These are phyloP conservation scores for Clathrospora elynae DNA, from an alignment of 2,329 filamentous ascomycete species.

Conservation along the genomic window DNA sequence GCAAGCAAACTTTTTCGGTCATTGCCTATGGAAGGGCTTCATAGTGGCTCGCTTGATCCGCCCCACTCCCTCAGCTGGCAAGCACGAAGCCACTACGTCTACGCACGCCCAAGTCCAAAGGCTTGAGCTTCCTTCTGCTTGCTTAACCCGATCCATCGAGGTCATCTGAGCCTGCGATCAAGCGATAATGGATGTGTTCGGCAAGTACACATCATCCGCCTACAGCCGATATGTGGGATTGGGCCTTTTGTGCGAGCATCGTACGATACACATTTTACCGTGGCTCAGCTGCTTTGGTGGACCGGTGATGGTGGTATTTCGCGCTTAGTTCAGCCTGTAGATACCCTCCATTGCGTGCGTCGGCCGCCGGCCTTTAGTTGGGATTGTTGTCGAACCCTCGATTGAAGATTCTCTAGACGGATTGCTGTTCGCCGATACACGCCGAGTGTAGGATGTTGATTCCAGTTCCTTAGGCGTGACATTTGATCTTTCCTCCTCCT, in stretches of 20 bases:
- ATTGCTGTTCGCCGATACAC: slow-evolving; percentile 32
- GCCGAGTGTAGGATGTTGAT: slow-evolving; percentile 32
- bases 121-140: no score
- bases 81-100: no score
- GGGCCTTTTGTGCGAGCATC: slow-evolving; percentile 3
- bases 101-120: no score
- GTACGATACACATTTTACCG: background rate
- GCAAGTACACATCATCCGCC: background rate
- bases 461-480: slow-evolving; percentile 5
- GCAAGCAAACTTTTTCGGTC: no score
- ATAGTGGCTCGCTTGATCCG: no score
- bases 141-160: no score
- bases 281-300: slow-evolving; percentile 1
- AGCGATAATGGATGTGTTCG: slow-evolving; percentile 4
- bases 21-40: no score
- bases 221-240: background rate
- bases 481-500: slow-evolving; percentile 11
- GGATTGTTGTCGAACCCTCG: slow-evolving; percentile 35
- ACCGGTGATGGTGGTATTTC: slow-evolving; percentile 3
- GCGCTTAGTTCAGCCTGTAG: slow-evolving; percentile 30
- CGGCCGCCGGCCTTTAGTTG: slow-evolving; percentile 42
- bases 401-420: slow-evolving; percentile 19
- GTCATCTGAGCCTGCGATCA: no score
- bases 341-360: slow-evolving; percentile 44
- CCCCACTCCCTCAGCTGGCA: no score